Evolutionary conservation across 768 basidiomycete genomes (phyloP), one percentile per base, ranked within the genome.

Genomic region (Panaeolus cyanescens): DNA sequence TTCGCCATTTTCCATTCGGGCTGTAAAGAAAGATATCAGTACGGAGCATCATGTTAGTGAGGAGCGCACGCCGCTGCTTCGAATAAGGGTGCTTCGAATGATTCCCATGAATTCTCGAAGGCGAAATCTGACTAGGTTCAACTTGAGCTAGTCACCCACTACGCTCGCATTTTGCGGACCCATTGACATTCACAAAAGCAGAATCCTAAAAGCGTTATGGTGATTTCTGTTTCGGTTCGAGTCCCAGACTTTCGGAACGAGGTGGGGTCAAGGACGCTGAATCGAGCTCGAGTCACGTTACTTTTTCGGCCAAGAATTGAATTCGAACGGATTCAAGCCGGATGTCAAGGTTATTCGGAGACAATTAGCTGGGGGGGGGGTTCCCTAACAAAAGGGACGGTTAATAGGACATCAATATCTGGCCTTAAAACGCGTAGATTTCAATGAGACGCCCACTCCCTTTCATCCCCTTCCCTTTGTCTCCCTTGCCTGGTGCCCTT

Each of bases 291-390:
- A 50, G 45, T 50, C 45, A 50, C 45, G 25, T 28, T 28, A 50
- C 45, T 25, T 5, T 13, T 25, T 28, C 45, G 25, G 45, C 45
- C 37, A 39, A 25, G 40, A 50, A 50, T 28, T 50, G 19, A 50
- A 28, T 50, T 50, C 25, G 25, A 50, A 42, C 40, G 22, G 40
- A 6, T 10, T 30, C 0, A 50, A 50, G 45, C 45, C 45, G 45
- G 45, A 50, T 30, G 45, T 50, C 45, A 50, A 28, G 45, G 45
- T 50, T 50, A 50, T 50, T 50, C 45, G 45, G 45, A 50, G 45
- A 50, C 45, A 50, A 50, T 50, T 42, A 13, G 5, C 20, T 50
- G 45, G 45, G 45, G 22, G 45, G n/a, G n/a, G n/a, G n/a, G n/a
- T n/a, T 50, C 45, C 12, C 12, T 28, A 50, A 50, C 45, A 50